Percentiles rank a stretch among this genome's conserved stretches.
These are phyloP conservation scores for Volvox carteri DNA, from an alignment of 163 green algal species.

Conservation along the genomic window DNA sequence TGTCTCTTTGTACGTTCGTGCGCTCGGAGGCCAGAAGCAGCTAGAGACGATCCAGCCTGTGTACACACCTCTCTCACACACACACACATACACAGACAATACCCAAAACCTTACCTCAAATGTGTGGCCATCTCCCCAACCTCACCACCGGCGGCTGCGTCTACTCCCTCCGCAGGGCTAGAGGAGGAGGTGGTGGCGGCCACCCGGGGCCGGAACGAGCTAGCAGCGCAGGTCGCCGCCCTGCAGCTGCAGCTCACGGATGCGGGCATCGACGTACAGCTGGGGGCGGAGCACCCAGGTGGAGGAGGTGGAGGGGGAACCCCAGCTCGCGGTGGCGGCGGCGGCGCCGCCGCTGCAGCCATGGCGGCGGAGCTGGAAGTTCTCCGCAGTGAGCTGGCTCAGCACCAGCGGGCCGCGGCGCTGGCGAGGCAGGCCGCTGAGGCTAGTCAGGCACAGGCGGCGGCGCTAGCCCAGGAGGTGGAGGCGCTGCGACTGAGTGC, in stretches of 20 bases:
- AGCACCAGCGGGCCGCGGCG: slow-evolving; percentile 34
- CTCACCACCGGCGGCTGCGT: neutral
- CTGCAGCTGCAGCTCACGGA: slow-evolving; percentile 78
- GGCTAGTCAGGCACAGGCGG: slow-evolving; percentile 33
- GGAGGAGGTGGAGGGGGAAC: no score
- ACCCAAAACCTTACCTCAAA: no score
- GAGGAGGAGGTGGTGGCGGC: slow-evolving; percentile 21
- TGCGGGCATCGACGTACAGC: slow-evolving; percentile 58
- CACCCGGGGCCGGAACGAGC: slow-evolving; percentile 81
- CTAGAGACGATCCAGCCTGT: no score
- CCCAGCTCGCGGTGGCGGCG: no score
- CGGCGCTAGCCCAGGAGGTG: slow-evolving; percentile 36
- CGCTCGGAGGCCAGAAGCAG: no score
- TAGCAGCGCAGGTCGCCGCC: slow-evolving; percentile 75
- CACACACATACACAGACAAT: neutral
- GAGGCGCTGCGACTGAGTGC: slow-evolving; percentile 22
- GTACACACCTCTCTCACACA: neutral
- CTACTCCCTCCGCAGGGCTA: neutral
- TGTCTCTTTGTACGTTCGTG: no score
- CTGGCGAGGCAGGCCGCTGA: slow-evolving; percentile 32
- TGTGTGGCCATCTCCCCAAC: no score
- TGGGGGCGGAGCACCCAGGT: slow-evolving; percentile 44
- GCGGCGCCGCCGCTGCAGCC: slow-evolving; percentile 30
- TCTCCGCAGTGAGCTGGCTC: slow-evolving; percentile 31
- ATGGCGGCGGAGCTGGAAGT: slow-evolving; percentile 26